Conservation (phyloP, 169 alveolate species). For the Ichthyophthirius multifiliis region DNA sequence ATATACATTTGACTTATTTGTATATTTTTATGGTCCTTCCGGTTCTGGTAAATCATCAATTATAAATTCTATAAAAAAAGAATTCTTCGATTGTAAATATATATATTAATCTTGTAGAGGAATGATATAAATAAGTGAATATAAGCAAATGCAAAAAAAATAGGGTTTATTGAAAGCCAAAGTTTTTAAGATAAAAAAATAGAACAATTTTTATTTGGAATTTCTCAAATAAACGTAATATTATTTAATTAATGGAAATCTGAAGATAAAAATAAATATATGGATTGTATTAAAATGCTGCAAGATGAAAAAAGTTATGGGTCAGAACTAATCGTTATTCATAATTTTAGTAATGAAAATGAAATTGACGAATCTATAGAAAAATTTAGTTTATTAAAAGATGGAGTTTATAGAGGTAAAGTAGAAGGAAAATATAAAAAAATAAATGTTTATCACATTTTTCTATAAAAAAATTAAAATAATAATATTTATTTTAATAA, state of each 20-base stretch:
- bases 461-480: background rate
- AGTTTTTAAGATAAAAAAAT: background rate
- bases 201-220: background rate
- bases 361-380: background rate
- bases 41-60: background rate
- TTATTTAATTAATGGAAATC: background rate
- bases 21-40: too few relatives aligned
- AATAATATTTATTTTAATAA: background rate
- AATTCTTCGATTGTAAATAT: background rate
- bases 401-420: background rate
- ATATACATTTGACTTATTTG: too few relatives aligned
- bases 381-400: background rate
- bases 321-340: background rate
- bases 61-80: background rate
- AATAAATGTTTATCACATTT: background rate
- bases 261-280: background rate
- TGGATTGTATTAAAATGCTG: background rate
- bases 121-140: background rate
- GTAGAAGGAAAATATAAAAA: slow-evolving; percentile 1
- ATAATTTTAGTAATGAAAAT: background rate
- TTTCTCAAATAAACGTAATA: background rate
- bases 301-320: background rate
- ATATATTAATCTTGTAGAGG: background rate
- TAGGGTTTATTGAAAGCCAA: background rate
- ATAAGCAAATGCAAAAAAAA: background rate